A percentile compares a stretch with the other conserved stretches of the same genome.
These are phyloP conservation scores for Phtheirospermum japonicum DNA, from an alignment of 257 asterid species.

Conservation along the genomic window DNA sequence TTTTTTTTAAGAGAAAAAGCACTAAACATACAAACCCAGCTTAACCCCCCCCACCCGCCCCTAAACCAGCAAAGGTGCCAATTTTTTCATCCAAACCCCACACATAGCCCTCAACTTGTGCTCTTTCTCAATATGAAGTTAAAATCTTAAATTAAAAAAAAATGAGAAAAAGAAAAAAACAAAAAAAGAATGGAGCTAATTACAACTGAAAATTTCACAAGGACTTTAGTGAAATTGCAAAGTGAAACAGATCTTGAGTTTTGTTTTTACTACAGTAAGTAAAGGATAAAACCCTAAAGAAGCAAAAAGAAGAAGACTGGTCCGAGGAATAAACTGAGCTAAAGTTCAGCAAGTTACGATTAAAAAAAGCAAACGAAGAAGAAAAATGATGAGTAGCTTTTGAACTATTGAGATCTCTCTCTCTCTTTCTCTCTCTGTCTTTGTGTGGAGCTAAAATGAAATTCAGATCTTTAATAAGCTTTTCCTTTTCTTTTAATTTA, in stretches of 20 bases:
- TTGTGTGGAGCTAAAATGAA: too few relatives aligned
- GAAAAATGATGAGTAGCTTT: constrained; percentile 52
- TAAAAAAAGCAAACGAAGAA: constrained; percentile 27
- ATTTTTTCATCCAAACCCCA: constrained; percentile 59
- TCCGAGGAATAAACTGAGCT: constrained; percentile 55
- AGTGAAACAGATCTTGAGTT: constrained; percentile 58
- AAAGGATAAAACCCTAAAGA: constrained; percentile 40
- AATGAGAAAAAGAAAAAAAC: too few relatives aligned
- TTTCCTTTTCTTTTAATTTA: too few relatives aligned
- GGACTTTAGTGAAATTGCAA: constrained; percentile 32
- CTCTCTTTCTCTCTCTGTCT: too few relatives aligned
- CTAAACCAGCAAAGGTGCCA: constrained; percentile 31
- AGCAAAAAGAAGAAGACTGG: constrained; percentile 39
- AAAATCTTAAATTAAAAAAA: background rate
- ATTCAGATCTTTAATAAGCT: too few relatives aligned
- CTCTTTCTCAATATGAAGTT: constrained; percentile 16
- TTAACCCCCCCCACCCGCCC: constrained; percentile 52
- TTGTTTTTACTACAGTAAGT: constrained; percentile 25
- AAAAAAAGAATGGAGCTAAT: constrained; percentile 27
- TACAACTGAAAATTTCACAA: constrained; percentile 25
- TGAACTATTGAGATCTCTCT: too few relatives aligned
- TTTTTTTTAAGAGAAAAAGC: constrained; percentile 10
- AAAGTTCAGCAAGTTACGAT: constrained; percentile 34
- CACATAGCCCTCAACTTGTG: constrained; percentile 27
- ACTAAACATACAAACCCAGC: too few relatives aligned